Evolutionary conservation across 2,329 filamentous ascomycete genomes (phyloP), one percentile per base, ranked within the genome.

Genomic region (Paraphaeosphaeria sporulosa): DNA sequence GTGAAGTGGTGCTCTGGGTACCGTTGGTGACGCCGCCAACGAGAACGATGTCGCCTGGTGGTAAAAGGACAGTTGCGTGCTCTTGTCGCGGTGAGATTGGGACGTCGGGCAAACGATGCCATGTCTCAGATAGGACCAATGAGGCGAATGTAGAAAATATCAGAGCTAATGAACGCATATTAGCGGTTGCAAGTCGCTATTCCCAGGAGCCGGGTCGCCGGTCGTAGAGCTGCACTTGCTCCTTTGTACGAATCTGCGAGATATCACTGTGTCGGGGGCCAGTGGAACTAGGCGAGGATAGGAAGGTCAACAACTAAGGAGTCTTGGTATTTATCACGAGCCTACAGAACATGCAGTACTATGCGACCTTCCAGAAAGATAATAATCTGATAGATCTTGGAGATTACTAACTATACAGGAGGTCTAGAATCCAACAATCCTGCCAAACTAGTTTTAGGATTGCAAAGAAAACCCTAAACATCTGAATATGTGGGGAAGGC

Each of bases 51-150:
- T 63, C 68, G 25, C 54, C 62, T 5, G 66, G 68, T 40, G 10
- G 60, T 2, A 71, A 52, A 49, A 65, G 67, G 12, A 72, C 46
- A 0, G 68, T 70, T 3, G 60, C 63, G 49, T 73, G 71, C 58
- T 73, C 71, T 64, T 73, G 71, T n/a, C 67, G 62, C 13, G 69
- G 58, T 1, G 43, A 32, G 9, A 67, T 12, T 1, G 69, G 56
- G n/a, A 69, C 64, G 27, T 61, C 40, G 6, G 64, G 54, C 5
- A 73, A 64, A 19, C 60, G n/a, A 17, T 27, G 57, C 66, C 67
- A 68, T 57, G 56, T 79, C 13, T 32, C 25, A 3, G 47, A 49
- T 30, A 49, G 1, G 47, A 19, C 30, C 15, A 27, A 27, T 9
- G 25, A 32, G 47, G 47, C 21, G 15, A 17, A n/a, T 23, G 8